phyloP scores from a whole-genome alignment of 2,329 filamentous ascomycete genomes.

The Teratosphaeria viscida region DNA sequence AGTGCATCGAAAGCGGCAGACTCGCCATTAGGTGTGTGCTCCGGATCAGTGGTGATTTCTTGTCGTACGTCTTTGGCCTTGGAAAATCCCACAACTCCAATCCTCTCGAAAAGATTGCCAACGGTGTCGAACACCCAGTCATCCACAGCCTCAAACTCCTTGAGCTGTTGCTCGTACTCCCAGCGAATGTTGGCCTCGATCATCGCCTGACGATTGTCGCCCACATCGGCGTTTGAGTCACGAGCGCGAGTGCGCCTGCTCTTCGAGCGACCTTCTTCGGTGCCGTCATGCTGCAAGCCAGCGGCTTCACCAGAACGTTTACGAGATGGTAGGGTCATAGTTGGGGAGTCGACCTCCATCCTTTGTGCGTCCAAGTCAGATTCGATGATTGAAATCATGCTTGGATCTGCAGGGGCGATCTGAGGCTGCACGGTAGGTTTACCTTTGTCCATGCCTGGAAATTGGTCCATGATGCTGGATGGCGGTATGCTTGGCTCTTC shows the following conservation, averaged over 20 bases:
- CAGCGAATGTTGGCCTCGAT: conserved; percentile 41
- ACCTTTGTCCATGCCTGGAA: conserved; percentile 22
- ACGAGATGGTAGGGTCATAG: conserved; percentile 34
- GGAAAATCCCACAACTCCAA: conserved; percentile 35
- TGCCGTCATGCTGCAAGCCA: conserved; percentile 43
- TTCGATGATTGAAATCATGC: conserved; percentile 6
- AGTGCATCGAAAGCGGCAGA: conserved; percentile 4
- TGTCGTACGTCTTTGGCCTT: conserved; percentile 18
- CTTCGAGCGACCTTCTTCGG: conserved; percentile 46
- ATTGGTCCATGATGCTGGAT: conserved; percentile 17
- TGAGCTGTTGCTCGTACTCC: conserved; percentile 46
- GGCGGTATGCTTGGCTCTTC: background rate
- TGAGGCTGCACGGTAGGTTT: conserved; percentile 21
- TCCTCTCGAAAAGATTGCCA: conserved; percentile 41
- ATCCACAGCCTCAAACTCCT: conserved; percentile 45
- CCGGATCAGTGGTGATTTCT: conserved; percentile 11
- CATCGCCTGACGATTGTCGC: conserved; percentile 30
- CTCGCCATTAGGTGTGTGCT: background rate
- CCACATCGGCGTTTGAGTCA: conserved; percentile 40
- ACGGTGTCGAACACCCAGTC: conserved; percentile 47
- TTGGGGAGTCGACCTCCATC: conserved; percentile 19
- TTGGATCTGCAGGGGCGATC: conserved; percentile 19
- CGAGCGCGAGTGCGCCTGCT: conserved; percentile 52
- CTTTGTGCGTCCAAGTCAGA: conserved; percentile 21
- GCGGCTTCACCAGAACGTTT: conserved; percentile 53